Base-by-base conservation (phyloP, 345 rosid species). In the Pseudoturritis turrita region DNA sequence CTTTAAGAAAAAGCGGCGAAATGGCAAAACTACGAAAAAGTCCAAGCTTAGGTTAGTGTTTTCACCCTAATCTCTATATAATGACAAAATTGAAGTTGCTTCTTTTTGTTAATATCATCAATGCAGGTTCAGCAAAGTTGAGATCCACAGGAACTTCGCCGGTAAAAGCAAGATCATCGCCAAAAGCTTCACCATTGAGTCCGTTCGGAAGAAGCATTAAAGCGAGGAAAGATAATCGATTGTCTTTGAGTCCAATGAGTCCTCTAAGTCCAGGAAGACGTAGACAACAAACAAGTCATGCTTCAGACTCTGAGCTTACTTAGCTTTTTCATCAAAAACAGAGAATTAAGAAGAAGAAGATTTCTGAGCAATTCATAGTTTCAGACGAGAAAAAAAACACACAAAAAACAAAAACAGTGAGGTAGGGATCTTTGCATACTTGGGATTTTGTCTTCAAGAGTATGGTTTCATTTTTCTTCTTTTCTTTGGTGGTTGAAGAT, bases 261-360 rank as follows among this genome's bases (percentile, higher is more conserved):
- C 46, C 81, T 37, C 19, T 67, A 39, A 76, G 66, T 64, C 76
- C 76, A 22, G 55, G 62, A 37, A 77, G 33, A 46, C 70, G 70
- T 67, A 84, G 80, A 79, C 29, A 41, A 35, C 69, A 5, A 5
- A 41, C 79, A 17, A 80, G 80, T 9, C 80, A 62, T 56, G 72
- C 66, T 23, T 72, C 82, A 21, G 85, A 81, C 51, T 79, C 80
- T 41, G 77, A 77, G 62, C 73, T 77, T 21, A 15, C 76, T 31
- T 77, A 71, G 47, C 43, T 21, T 68, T 51, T 68, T 64, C 40
- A 44, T 54, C 64, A 11, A 53, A 62, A 71, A 19, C 45, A 37
- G 8, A 49, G 3, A 11, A 40, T 25, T 25, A 25, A 60, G 53
- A 10, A 26, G 18, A 10, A 18, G 9, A 63, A 22, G 62, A 31